These are phyloP conservation scores for Kuraishia floccosa DNA, from an alignment of 805 yeast species.

Conservation along the genomic window DNA sequence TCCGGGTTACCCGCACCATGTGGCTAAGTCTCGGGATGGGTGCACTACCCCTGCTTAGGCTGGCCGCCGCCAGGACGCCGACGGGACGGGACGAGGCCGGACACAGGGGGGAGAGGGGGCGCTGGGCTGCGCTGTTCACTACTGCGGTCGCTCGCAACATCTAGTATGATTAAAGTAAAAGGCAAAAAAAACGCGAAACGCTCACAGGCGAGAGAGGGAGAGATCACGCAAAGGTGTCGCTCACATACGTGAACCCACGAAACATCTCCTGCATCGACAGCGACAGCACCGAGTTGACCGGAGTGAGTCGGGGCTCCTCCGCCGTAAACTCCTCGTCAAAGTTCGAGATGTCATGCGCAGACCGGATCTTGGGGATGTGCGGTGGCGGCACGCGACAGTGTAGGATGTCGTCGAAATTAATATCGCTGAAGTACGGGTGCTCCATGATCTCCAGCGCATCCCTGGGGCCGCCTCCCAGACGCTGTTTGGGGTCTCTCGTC, in stretches of 20 bases:
- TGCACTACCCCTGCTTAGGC: no score
- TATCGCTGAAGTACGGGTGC: conserved; percentile 86
- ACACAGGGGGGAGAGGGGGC: no score
- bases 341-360: conserved; percentile 85
- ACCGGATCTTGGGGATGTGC: conserved; percentile 74
- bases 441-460: conserved; percentile 94
- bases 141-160: no score
- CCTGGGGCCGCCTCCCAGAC: conserved; percentile 79
- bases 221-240: conserved; percentile 22
- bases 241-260: conserved; percentile 89
- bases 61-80: no score
- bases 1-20: no score
- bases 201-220: not conserved
- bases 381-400: conserved; percentile 73
- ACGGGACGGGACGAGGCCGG: no score
- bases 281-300: conserved; percentile 80
- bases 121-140: no score
- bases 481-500: conserved; percentile 75
- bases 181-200: no score
- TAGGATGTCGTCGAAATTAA: conserved; percentile 80
- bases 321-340: conserved; percentile 93
- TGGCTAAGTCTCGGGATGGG: no score
- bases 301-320: conserved; percentile 90
- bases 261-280: conserved; percentile 91
- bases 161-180: no score